Evolutionary conservation across 164 flowering plant genomes (phyloP).

Genomic region (Macadamia tetraphylla): DNA sequence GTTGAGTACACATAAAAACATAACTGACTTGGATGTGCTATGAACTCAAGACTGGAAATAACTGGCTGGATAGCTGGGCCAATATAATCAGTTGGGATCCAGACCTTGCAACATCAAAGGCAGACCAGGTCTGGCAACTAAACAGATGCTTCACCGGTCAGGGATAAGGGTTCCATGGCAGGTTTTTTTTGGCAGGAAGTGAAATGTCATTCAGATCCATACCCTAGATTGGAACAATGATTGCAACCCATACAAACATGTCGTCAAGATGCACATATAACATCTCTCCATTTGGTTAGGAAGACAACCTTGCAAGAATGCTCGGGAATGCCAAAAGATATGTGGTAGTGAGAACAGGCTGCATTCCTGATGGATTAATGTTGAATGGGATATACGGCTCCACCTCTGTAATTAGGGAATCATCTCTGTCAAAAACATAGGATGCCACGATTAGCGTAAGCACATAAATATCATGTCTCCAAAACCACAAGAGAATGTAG

Average conservation of each 20-base stretch:
- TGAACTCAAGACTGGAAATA: no score
- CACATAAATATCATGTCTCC: neutral
- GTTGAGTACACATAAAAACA: no score
- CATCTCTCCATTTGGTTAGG: neutral
- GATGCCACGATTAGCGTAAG: neutral
- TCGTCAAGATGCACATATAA: neutral
- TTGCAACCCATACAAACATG: neutral
- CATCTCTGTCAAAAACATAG: conserved; percentile 47
- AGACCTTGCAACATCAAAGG: neutral
- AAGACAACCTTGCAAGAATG: conserved; percentile 74
- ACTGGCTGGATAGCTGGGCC: no score
- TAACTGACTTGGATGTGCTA: no score
- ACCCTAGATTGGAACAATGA: no score
- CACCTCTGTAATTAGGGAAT: conserved; percentile 83
- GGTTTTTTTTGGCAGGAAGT: no score
- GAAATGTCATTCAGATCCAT: no score
- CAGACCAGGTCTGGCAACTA: neutral
- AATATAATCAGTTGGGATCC: neutral
- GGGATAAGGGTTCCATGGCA: no score
- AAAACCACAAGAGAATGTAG: neutral
- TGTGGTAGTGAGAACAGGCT: conserved; percentile 84
- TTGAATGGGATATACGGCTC: conserved; percentile 97
- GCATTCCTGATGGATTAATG: conserved; percentile 99
- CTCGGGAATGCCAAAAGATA: conserved; percentile 85
- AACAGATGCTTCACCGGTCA: neutral